Base-by-base conservation (phyloP, 164 flowering plant genomes). In the Stephania cephalantha region DNA sequence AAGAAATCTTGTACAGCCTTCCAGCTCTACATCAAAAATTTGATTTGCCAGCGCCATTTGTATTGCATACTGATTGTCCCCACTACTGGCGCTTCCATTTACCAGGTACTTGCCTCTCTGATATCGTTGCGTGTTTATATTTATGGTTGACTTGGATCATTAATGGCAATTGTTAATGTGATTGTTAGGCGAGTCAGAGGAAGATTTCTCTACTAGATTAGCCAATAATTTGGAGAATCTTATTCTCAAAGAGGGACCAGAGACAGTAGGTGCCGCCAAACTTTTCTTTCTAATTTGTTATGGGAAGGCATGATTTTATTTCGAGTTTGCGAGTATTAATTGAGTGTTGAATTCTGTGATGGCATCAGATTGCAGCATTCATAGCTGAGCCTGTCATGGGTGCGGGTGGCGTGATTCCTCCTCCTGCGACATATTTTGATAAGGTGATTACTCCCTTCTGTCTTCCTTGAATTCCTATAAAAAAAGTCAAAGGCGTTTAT, bases 381-480 rank as follows among this genome's bases (percentile, higher is more conserved):
- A 95, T 95, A 70, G 99, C 99, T 25, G 99, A 95, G 82, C 99
- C 99, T 79, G 97, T 95, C 77, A 93, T 95, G 95, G 99, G 99
- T 69, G 98, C 99, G 31, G 99, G 99, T 46, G 99, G 99, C 69
- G 99, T 95, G 67, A 90, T 95, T 65, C 94, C 81, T 81, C 99
- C 99, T 4, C 99, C 99, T 7, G 91, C 91, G 71, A 89, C 94
- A 67, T 95, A 95, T 81, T 95, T 95, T 75, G 98, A 93, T 17
- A 95, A 95, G 94, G 98, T 90, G 53, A 82, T 72, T 71, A 70
- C n/a, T 71, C 55, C 46, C 10, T 68, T 18, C 7, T n/a, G 50
- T 46, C 46, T 70, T 17, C 63, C 71, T 46, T 45, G 4, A 68
- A 46, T 17, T 48, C 46, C 46, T 42, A 31, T 46, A 17, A 10